Percentiles rank a stretch among this genome's conserved stretches.
Conservation (phyloP, 148 eudicot species). For the Persicaria tinctoria region DNA sequence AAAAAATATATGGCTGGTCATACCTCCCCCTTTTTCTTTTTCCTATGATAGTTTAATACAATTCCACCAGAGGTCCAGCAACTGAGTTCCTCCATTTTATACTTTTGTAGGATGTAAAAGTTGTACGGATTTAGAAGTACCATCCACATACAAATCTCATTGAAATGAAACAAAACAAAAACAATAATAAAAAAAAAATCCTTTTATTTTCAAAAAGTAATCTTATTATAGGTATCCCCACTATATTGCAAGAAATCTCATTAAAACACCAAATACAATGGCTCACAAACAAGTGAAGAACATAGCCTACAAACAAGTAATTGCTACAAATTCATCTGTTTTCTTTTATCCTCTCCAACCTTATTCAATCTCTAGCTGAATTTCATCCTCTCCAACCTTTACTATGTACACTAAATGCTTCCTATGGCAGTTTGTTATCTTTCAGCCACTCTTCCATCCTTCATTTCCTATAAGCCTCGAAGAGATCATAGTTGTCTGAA, state of each 20-base stretch:
- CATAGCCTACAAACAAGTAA: neutral
- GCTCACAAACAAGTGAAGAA: neutral
- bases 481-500: slow-evolving; percentile 5
- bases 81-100: no score
- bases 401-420: slow-evolving; percentile 1
- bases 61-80: no score
- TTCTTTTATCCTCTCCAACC: no score
- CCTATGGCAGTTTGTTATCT: slow-evolving; percentile 7
- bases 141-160: neutral
- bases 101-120: no score
- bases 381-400: neutral
- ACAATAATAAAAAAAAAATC: neutral
- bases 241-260: slow-evolving; percentile 2
- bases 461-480: slow-evolving; percentile 5
- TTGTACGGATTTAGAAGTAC: neutral
- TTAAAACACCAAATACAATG: neutral
- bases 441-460: slow-evolving; percentile 15
- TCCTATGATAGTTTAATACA: no score
- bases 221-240: neutral
- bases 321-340: neutral
- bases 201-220: neutral
- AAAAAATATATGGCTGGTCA: no score
- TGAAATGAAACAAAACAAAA: neutral
- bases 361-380: neutral
- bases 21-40: no score